Conservation (phyloP, 2,329 filamentous ascomycete genomes). For the Akanthomyces uredinophilus region DNA sequence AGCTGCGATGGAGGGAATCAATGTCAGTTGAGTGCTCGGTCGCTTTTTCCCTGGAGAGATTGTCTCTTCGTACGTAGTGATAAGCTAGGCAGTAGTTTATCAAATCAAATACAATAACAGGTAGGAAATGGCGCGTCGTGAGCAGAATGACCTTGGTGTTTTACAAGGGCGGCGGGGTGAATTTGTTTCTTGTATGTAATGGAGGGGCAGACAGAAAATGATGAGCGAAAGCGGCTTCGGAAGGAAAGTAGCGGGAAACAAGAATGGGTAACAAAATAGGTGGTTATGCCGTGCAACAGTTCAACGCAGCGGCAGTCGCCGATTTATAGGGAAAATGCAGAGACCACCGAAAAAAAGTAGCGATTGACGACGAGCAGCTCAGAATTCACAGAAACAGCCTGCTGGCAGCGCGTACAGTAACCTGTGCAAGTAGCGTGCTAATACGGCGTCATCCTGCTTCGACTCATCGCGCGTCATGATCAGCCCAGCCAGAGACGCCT, state of each 20-base stretch:
- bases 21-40: not conserved
- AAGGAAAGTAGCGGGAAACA: slow-evolving; percentile 4
- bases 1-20: not conserved
- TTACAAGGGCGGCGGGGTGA: not conserved
- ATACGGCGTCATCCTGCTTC: slow-evolving; percentile 4
- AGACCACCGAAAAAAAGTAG: not conserved
- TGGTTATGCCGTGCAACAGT: not conserved
- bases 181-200: slow-evolving; percentile 3
- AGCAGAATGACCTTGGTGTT: not conserved
- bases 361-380: not conserved
- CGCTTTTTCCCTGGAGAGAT: not conserved
- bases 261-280: not conserved
- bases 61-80: not conserved
- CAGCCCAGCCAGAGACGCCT: not conserved
- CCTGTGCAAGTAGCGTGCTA: not conserved
- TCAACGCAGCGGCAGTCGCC: not conserved
- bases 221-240: slow-evolving; percentile 1
- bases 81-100: not conserved
- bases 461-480: slow-evolving; percentile 10
- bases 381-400: not conserved
- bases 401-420: not conserved
- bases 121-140: not conserved
- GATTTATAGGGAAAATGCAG: not conserved
- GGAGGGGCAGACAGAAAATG: slow-evolving; percentile 7
- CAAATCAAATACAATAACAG: not conserved